Evolutionary conservation across 2,329 filamentous ascomycete genomes (phyloP), one percentile per base, ranked within the genome.

Genomic region (Pseudocercospora fijiensis): DNA sequence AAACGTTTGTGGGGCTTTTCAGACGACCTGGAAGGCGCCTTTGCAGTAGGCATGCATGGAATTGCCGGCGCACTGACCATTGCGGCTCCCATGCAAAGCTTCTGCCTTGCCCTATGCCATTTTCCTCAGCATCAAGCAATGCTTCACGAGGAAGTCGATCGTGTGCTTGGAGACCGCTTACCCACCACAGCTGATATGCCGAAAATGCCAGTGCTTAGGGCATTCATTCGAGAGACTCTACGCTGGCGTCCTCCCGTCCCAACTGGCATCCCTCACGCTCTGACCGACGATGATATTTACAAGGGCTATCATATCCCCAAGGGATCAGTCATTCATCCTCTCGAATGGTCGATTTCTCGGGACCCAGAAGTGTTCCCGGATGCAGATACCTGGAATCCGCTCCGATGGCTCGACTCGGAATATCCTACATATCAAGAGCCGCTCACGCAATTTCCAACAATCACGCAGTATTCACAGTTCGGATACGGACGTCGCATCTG

Each of bases 191-290:
- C 76, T 7, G 83, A 86, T 69, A 82, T 80, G 69, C 75, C 81
- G 1, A 74, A 80, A 16, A 74, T 87, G 26, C 84, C 84, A 1
- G 84, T 79, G 0, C 78, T 86, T 7, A 77, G 84, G 13, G 84
- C 85, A 1, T 83, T 83, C 57, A 75, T 86, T 27, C 85, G 86
- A 72, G 85, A 87, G 73, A 84, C 82, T 10, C 71, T 85, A 20
- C 76, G 85, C 51, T 86, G 84, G 84, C 77, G 83, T 58, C 85
- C 84, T 4, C 80, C 83, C 37, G 83, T 85, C 5, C 83, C 84
- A 1, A 67, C 65, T 57, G 74, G 73, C 13, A 69, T 73, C 10
- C 66, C 72, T 16, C 73, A 74, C 56, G 66, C 67, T 30, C 53
- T 63, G 4, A 69, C 64, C 24, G 63, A 70, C 30, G 73, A 76